Evolutionary conservation across 768 basidiomycete genomes (phyloP).

Genomic region (Suillus subluteus): DNA sequence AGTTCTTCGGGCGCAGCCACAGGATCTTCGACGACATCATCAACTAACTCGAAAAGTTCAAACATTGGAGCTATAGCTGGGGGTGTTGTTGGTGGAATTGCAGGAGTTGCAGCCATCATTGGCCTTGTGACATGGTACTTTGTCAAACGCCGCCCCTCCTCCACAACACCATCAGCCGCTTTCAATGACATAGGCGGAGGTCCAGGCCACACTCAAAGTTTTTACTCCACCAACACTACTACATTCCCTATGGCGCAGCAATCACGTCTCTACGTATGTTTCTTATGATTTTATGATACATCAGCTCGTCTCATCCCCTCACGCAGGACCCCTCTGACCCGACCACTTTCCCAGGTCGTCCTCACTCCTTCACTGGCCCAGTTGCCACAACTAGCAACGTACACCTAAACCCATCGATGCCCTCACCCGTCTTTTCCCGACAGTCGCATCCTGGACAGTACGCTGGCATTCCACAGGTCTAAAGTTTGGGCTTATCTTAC

Average conservation of each 20-base stretch:
- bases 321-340: slow-evolving; percentile 42
- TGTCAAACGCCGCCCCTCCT: slow-evolving; percentile 31
- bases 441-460: slow-evolving; percentile 21
- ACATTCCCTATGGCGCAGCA: slow-evolving; percentile 25
- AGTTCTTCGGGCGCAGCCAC: slow-evolving; percentile 16
- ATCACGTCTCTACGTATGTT: slow-evolving; percentile 33
- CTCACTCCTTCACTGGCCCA: slow-evolving; percentile 18
- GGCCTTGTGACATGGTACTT: slow-evolving; percentile 44
- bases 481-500: background rate
- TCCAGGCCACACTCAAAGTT: slow-evolving; percentile 9
- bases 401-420: slow-evolving; percentile 5
- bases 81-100: slow-evolving; percentile 65
- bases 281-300: background rate
- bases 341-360: slow-evolving; percentile 37
- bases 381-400: slow-evolving; percentile 13
- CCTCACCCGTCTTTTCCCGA: slow-evolving; percentile 15
- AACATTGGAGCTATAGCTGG: slow-evolving; percentile 62
- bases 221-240: slow-evolving; percentile 15
- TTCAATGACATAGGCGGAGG: background rate
- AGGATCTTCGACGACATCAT: slow-evolving; percentile 10
- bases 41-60: slow-evolving; percentile 14
- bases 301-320: slow-evolving; percentile 9
- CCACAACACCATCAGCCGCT: slow-evolving; percentile 21
- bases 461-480: slow-evolving; percentile 30
- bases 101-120: slow-evolving; percentile 47